Percentiles rank a stretch among this genome's conserved stretches.
phyloP scores from a whole-genome alignment of 2,329 filamentous ascomycete species.

The Pestalotiopsis sp. region DNA sequence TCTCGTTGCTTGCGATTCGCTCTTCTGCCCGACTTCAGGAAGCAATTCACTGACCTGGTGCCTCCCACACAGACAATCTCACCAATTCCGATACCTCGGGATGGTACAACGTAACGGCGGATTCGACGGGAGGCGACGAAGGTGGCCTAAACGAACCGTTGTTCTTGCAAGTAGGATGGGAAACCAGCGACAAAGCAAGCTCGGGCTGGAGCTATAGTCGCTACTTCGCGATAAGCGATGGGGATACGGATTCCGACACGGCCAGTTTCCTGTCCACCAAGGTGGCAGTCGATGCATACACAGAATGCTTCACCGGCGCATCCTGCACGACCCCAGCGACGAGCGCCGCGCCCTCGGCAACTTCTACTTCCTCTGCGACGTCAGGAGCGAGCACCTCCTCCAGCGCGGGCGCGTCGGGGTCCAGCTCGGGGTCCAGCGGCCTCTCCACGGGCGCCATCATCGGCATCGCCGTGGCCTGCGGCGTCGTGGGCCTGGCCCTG shows the following conservation, averaged over 20 bases:
- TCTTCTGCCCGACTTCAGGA: too few relatives aligned
- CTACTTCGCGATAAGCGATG: background rate
- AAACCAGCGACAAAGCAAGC: too few relatives aligned
- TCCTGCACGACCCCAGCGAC: background rate
- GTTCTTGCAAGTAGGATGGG: background rate
- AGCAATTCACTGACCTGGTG: too few relatives aligned
- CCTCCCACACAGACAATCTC: too few relatives aligned
- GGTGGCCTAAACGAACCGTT: background rate
- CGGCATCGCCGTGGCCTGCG: slow-evolving; percentile 46
- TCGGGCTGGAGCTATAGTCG: background rate
- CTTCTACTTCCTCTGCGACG: background rate
- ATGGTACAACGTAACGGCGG: too few relatives aligned
- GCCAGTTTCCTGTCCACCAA: background rate
- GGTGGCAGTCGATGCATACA: too few relatives aligned
- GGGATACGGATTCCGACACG: background rate
- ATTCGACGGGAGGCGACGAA: background rate
- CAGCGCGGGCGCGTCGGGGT: background rate
- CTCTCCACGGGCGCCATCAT: slow-evolving; percentile 44
- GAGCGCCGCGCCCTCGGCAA: background rate
- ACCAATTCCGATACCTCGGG: too few relatives aligned
- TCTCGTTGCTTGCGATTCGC: too few relatives aligned
- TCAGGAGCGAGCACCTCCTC: background rate
- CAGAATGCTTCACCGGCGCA: background rate
- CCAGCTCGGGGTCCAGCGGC: slow-evolving; percentile 16
- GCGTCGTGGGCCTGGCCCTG: slow-evolving; percentile 30